Evolutionary conservation across 371 early-diverging fungal genomes (phyloP).

Genomic region (Mucor lusitanicus): DNA sequence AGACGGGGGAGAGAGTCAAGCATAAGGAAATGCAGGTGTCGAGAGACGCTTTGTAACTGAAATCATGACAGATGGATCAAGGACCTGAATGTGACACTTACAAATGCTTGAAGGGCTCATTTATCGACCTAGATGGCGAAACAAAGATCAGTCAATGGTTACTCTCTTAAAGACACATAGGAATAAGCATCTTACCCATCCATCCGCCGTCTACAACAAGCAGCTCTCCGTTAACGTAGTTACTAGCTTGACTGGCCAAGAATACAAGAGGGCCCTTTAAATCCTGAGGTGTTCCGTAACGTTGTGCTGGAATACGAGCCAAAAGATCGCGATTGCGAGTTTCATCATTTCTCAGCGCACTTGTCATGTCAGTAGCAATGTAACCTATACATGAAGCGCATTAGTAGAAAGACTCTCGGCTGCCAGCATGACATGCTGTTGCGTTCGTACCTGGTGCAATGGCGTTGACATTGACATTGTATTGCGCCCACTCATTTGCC

Average conservation of each 20-base stretch:
- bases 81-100: too few species aligned
- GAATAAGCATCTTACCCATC: slow-evolving; percentile 23
- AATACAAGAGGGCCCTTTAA: slow-evolving; percentile 49
- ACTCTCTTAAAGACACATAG: not conserved
- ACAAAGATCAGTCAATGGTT: not conserved
- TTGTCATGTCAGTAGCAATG: slow-evolving; percentile 56
- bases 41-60: too few species aligned
- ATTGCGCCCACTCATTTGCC: slow-evolving; percentile 15
- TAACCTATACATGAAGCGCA: slow-evolving; percentile 27
- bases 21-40: too few species aligned
- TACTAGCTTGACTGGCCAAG: slow-evolving; percentile 39
- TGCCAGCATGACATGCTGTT: too few species aligned
- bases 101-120: not conserved
- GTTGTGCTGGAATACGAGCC: slow-evolving; percentile 43
- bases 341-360: slow-evolving; percentile 30
- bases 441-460: slow-evolving; percentile 50
- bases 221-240: slow-evolving; percentile 53
- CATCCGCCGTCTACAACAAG: slow-evolving; percentile 56
- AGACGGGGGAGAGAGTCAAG: not conserved
- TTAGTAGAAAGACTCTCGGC: not conserved
- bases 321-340: slow-evolving; percentile 26
- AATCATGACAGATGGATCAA: too few species aligned
- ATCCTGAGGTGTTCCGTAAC: slow-evolving; percentile 54
- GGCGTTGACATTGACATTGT: slow-evolving; percentile 52
- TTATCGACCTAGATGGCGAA: not conserved